These are phyloP conservation scores for Pseudogymnoascus sp. DNA, from an alignment of 2,329 filamentous ascomycete genomes.

Conservation along the genomic window DNA sequence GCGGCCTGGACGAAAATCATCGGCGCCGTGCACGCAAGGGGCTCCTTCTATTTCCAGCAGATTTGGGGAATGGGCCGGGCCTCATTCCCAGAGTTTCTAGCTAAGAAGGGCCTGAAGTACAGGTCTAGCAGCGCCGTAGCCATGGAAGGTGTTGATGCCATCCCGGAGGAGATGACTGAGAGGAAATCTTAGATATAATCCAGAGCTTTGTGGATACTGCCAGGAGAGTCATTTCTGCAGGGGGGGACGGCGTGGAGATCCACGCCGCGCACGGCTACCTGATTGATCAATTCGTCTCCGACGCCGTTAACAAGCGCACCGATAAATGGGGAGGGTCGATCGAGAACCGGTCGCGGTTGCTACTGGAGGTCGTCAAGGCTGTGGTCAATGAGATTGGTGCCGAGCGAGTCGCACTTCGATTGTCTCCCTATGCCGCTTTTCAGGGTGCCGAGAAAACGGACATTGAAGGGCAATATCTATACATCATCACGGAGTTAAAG, in stretches of 20 bases:
- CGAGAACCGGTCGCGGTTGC: constrained; percentile 36
- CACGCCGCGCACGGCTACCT: constrained; percentile 29
- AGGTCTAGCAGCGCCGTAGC: constrained; percentile 13
- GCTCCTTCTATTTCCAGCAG: constrained; percentile 52
- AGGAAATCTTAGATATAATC: constrained; percentile 20
- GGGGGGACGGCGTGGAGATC: constrained; percentile 26
- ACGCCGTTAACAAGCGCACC: constrained; percentile 25
- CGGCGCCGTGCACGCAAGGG: constrained; percentile 54
- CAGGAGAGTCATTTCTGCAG: constrained; percentile 21
- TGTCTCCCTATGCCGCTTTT: constrained; percentile 53
- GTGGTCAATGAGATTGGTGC: constrained; percentile 38
- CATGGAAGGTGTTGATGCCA: constrained; percentile 7
- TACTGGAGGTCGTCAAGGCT: constrained; percentile 43
- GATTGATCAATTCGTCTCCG: constrained; percentile 27
- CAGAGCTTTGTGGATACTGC: constrained; percentile 17
- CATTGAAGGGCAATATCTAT: constrained; percentile 37
- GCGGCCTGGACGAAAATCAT: constrained; percentile 53
- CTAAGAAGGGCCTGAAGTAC: constrained; percentile 17
- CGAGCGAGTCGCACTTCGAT: constrained; percentile 8
- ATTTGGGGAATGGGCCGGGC: constrained; percentile 54
- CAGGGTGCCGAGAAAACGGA: constrained; percentile 49
- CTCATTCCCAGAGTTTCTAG: constrained; percentile 28
- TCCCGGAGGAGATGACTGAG: constrained; percentile 17
- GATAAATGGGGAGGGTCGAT: constrained; percentile 28
- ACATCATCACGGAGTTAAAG: constrained; percentile 35